Base-by-base conservation (phyloP, 2,329 filamentous ascomycete species). In the Neodidymelliopsis sp. region DNA sequence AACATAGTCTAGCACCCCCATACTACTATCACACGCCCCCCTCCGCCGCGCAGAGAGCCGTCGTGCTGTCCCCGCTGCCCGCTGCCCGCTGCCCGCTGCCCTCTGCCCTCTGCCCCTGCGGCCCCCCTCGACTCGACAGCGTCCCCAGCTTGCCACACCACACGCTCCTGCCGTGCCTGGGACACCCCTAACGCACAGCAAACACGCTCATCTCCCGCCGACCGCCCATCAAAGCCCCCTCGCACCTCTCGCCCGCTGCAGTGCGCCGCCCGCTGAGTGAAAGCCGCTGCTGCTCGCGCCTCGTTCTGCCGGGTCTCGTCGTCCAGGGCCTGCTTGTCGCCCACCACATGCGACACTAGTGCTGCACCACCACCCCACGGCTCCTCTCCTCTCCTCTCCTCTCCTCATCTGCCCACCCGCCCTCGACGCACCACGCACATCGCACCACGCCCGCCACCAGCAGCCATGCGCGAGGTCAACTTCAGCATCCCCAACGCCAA, bases 401-500 rank as follows among this genome's bases (percentile, higher is more conserved):
- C 57, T 30, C 25, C 30, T 25, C 29, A 22, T 25, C 40, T 10
- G 30, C 25, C 47, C 35, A 23, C 40, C 46, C 31, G 20, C 46
- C 49, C 55, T 58, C 61, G 57, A 54, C 59, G 60, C 63, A 62
- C 62, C 48, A 60, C 64, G 59, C 59, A 62, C 65, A 56, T 18
- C 47, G 24, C 22, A 19, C 54, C 41, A 41, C 54, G 44, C 54
- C 54, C 31, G 45, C 62, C 50, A 49, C 31, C 52, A 56, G 28
- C 62, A 53, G 93, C 75, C 77, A 99, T 99, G 94, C 90, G 94
- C 80, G 94, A 99, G 84, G 92, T 96, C 79, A 97, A 97, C 78
- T 97, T 97, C 79, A 97, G 92, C 79, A 97, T 97, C 74, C 93
- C 94, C 44, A 97, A 94, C 82, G 91, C 95, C 84, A 97, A 97